Evolutionary conservation across 129 eudicot genomes (phyloP).

Genomic region (Apium graveolens): DNA sequence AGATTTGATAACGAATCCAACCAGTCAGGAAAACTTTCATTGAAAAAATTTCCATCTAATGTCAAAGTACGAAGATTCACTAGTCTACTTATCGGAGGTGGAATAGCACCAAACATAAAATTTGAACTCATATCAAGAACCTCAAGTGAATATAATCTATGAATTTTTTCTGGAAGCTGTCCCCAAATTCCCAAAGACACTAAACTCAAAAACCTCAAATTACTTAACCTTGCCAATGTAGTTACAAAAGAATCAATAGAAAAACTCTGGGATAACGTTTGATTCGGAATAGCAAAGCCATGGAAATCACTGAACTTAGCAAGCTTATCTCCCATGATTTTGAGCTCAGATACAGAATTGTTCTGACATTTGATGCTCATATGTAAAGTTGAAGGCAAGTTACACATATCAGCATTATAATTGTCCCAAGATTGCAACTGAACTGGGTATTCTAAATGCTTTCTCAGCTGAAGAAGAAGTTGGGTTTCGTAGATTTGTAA

Average conservation of each 20-base stretch:
- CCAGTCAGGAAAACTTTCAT: constrained; percentile 70
- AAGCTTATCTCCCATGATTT: constrained; percentile 71
- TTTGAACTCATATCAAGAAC: constrained; percentile 76
- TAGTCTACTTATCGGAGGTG: constrained; percentile 46
- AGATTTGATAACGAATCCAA: constrained; percentile 61
- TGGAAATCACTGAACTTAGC: constrained; percentile 47
- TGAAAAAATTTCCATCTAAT: constrained; percentile 72
- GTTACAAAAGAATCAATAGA: constrained; percentile 82
- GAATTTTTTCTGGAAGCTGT: constrained; percentile 73
- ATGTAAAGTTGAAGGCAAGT: constrained; percentile 35
- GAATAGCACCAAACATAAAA: constrained; percentile 74
- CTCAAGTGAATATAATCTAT: constrained; percentile 59
- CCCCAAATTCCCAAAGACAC: constrained; percentile 95
- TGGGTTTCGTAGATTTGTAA: constrained; percentile 52
- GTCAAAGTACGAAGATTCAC: constrained; percentile 57
- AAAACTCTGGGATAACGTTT: constrained; percentile 61
- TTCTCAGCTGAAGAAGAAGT: constrained; percentile 71
- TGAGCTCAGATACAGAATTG: constrained; percentile 67
- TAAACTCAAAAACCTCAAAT: constrained; percentile 65
- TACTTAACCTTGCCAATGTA: constrained; percentile 66
- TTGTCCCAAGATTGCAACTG: constrained; percentile 51
- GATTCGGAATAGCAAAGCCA: constrained; percentile 61
- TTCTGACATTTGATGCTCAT: constrained; percentile 54
- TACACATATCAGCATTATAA: constrained; percentile 55
- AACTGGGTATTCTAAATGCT: constrained; percentile 78